Evolutionary conservation across 2,329 filamentous ascomycete species (phyloP), one percentile per base, ranked within the genome.

Genomic region (Cercospora beticola): DNA sequence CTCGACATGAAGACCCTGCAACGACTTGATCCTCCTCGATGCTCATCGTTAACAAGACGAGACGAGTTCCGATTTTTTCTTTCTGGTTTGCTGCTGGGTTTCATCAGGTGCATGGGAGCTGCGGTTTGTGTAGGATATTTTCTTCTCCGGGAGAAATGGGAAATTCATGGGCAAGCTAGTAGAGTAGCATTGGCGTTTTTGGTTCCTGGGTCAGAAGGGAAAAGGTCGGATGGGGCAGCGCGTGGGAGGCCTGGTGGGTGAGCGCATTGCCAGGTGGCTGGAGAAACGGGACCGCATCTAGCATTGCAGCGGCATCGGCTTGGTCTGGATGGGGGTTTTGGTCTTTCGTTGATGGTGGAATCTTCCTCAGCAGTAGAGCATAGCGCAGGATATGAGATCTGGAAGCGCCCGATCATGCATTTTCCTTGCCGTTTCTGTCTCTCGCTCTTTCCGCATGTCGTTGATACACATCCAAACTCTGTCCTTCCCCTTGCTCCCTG

Each of bases 51-150:
- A 40, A 40, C 33, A 40, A 40, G 33, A 40, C 14, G 33, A 40
- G 33, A 40, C 33, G 33, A 40, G 14, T 28, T 49, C 52, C 36
- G 21, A 26, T 28, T 9, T n/a, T 26, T 6, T 21, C 8, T 28
- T 5, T 54, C 9, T 28, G 36, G 16, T n/a, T 14, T 54, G 3
- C 49, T 49, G 49, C 23, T 21, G 49, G 49, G 49, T 23, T 23
- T 23, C 23, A 54, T 54, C 49, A 54, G 21, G 49, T 28, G 49
- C 49, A 28, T 54, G 49, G 49, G 49, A 54, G 49, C 21, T 54
- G 49, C 23, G 36, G 33, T 60, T 52, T 66, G 67, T 66, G 67
- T 69, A 69, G 59, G 40, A 69, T 69, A 69, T 54, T 58, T 62
- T 36, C 36, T 36, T 36, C 33, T 60, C 49, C 49, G 23, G 49